phyloP scores from a whole-genome alignment of 2,329 filamentous ascomycete genomes.

The Arachnomyces sp. region DNA sequence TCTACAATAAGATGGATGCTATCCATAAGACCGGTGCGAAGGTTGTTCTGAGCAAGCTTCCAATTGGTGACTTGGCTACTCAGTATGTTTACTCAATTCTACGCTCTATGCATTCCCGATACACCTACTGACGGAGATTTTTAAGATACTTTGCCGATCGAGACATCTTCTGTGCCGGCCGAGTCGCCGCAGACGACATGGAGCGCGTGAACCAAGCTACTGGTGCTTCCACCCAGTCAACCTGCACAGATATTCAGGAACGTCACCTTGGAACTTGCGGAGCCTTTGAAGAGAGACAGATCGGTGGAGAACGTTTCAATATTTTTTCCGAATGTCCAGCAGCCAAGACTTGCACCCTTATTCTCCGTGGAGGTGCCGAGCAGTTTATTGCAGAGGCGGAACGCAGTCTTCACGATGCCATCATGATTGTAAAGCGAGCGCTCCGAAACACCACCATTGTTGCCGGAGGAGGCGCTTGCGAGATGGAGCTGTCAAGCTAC shows the following conservation, averaged over 20 bases:
- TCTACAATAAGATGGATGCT: constrained; percentile 98
- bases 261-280: constrained; percentile 89
- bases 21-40: constrained; percentile 90
- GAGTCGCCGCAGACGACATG: constrained; percentile 84
- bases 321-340: constrained; percentile 94
- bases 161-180: constrained; percentile 95
- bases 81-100: constrained; percentile 47
- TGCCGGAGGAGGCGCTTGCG: constrained; percentile 83
- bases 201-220: constrained; percentile 94
- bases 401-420: constrained; percentile 93
- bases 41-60: constrained; percentile 93
- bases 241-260: constrained; percentile 86
- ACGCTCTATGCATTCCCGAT: background rate
- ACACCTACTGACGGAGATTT: constrained; percentile 6
- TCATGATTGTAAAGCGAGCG: constrained; percentile 99
- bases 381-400: constrained; percentile 99
- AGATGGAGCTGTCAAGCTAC: constrained; percentile 96
- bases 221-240: constrained; percentile 85
- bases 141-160: constrained; percentile 80
- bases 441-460: constrained; percentile 93
- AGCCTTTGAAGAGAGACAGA: constrained; percentile 88
- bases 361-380: constrained; percentile 91
- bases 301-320: constrained; percentile 96
- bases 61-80: constrained; percentile 93
- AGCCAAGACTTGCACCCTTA: constrained; percentile 93